Evolutionary conservation across 2,329 filamentous ascomycete genomes (phyloP).

Genomic region (Botrytis galanthina): DNA sequence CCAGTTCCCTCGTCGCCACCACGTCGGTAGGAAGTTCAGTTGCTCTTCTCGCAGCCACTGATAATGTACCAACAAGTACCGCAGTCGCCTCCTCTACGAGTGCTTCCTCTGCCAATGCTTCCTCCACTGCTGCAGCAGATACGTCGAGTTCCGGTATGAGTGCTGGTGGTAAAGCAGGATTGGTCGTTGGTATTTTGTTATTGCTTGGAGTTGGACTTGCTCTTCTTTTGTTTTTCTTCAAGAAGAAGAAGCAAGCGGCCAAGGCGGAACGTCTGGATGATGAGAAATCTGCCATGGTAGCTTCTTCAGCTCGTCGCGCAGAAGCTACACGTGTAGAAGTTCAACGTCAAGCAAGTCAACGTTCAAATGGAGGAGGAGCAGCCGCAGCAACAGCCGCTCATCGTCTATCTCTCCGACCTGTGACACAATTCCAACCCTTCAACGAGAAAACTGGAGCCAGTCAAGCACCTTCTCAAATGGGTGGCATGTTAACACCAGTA

Average conservation of each 20-base stretch:
- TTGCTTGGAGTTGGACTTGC: conserved; percentile 64
- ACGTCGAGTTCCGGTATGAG: conserved; percentile 34
- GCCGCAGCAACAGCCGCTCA: conserved; percentile 59
- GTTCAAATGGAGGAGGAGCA: conserved; percentile 29
- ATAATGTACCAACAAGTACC: background rate
- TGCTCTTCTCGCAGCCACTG: conserved; percentile 22
- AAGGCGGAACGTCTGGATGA: conserved; percentile 54
- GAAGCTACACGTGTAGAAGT: conserved; percentile 33
- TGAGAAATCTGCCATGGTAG: conserved; percentile 52
- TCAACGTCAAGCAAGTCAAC: conserved; percentile 11
- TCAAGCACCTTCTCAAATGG: background rate
- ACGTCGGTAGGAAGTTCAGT: conserved; percentile 23
- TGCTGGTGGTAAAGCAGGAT: conserved; percentile 64
- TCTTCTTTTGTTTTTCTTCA: conserved; percentile 70
- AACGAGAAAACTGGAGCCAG: conserved; percentile 38
- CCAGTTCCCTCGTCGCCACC: conserved; percentile 26
- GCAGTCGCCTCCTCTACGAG: conserved; percentile 18
- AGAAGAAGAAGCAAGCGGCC: conserved; percentile 66
- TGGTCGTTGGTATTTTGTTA: conserved; percentile 77
- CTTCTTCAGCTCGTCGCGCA: conserved; percentile 24
- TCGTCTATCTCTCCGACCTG: conserved; percentile 77
- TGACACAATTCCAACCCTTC: conserved; percentile 78
- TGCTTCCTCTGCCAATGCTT: conserved; percentile 19
- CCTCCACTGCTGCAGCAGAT: conserved; percentile 18
- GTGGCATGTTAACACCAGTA: conserved; percentile 2